Conservation (phyloP, 2,329 filamentous ascomycete species). For the Teratosphaeria gauchensis region DNA sequence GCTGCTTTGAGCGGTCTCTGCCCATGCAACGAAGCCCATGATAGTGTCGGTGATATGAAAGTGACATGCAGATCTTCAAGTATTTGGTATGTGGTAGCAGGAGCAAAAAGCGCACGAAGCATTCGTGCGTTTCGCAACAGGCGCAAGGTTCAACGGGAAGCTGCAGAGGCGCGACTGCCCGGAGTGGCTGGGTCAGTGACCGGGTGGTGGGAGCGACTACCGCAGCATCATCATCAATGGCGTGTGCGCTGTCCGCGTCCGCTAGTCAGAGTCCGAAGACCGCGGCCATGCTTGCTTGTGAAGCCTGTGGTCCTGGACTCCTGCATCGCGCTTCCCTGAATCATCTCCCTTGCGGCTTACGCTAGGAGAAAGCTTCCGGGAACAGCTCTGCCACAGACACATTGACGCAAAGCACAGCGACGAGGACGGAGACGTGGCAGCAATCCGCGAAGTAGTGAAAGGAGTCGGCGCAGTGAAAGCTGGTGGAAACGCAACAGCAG, state of each 20-base stretch:
- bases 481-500: background rate
- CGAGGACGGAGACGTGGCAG: background rate
- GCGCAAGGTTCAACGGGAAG: background rate
- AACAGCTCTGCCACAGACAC: background rate
- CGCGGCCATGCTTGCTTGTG: background rate
- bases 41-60: background rate
- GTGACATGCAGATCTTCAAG: background rate
- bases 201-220: background rate
- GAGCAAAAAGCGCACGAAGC: background rate
- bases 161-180: background rate
- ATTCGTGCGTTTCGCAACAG: background rate
- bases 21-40: background rate
- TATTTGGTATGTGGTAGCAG: background rate
- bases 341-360: background rate
- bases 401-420: background rate
- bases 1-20: background rate
- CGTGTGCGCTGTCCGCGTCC: background rate
- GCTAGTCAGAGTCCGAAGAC: background rate
- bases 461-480: background rate
- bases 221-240: background rate
- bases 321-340: background rate
- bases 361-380: constrained; percentile 1
- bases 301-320: background rate
- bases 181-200: background rate
- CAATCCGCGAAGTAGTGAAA: background rate